Conservation (phyloP, 2,329 filamentous ascomycete genomes). For the Magnaporthiopsis poae region DNA sequence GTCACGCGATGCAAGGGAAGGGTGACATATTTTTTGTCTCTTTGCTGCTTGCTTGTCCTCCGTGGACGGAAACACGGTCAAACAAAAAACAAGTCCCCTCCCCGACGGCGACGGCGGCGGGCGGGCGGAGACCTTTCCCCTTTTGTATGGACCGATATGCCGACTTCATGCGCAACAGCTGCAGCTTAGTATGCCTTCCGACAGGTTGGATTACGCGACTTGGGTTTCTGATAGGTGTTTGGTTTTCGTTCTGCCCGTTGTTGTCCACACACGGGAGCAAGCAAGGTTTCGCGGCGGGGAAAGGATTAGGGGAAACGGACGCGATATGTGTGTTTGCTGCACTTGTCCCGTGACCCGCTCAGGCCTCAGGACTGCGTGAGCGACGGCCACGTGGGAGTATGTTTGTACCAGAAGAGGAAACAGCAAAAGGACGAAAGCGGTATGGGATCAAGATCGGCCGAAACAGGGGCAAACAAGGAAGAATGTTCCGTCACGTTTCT, state of each 20-base stretch:
- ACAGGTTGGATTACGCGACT: background rate
- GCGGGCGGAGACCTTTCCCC: too few relatives aligned
- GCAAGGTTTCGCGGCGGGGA: background rate
- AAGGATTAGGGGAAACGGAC: background rate
- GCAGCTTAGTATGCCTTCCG: background rate
- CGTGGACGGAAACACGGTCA: too few relatives aligned
- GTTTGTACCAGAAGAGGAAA: background rate
- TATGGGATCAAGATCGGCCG: background rate
- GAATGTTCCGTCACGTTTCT: background rate
- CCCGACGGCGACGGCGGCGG: too few relatives aligned
- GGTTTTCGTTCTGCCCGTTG: background rate
- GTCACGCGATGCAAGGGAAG: background rate
- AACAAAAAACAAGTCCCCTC: background rate
- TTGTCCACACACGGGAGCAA: background rate
- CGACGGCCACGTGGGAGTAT: background rate
- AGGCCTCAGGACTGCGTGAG: background rate
- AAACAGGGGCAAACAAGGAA: background rate
- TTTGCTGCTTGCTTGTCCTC: background rate
- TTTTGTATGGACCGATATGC: background rate
- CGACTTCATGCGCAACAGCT: background rate
- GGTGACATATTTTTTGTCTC: background rate
- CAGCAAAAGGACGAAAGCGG: background rate
- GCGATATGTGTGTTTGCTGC: background rate
- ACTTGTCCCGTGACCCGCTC: too few relatives aligned
- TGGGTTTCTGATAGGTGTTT: background rate